Evolutionary conservation across 768 basidiomycete genomes (phyloP).

Genomic region (Lepiota subincarnata): DNA sequence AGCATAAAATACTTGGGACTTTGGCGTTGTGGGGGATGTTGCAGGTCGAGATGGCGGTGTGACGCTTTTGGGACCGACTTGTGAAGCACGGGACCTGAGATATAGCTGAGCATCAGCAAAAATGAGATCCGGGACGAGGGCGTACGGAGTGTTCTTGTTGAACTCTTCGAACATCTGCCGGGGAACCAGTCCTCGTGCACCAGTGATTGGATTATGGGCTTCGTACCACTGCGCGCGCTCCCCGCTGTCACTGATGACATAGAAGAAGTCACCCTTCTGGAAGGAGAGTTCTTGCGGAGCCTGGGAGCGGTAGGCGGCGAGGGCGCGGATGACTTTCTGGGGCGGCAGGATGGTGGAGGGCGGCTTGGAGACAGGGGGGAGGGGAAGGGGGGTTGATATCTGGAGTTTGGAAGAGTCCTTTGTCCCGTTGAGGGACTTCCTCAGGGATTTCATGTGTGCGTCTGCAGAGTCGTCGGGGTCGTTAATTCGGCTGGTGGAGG

Average conservation of each 20-base stretch:
- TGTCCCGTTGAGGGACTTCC: slow-evolving; percentile 72
- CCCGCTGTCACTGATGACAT: slow-evolving; percentile 78
- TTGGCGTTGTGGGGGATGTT: slow-evolving; percentile 24
- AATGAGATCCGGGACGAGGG: slow-evolving; percentile 15
- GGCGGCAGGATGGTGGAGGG: slow-evolving; percentile 73
- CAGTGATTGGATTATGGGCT: slow-evolving; percentile 90
- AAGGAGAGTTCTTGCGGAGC: slow-evolving; percentile 87
- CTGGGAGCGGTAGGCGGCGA: slow-evolving; percentile 58
- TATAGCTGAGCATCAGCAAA: slow-evolving; percentile 10
- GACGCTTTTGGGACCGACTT: slow-evolving; percentile 22
- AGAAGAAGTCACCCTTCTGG: slow-evolving; percentile 94
- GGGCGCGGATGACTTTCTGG: slow-evolving; percentile 92
- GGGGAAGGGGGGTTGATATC: slow-evolving; percentile 66
- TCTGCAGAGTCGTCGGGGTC: slow-evolving; percentile 9
- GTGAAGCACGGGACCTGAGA: slow-evolving; percentile 40
- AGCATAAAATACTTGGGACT: slow-evolving; percentile 80
- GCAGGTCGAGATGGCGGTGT: slow-evolving; percentile 18
- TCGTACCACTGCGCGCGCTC: slow-evolving; percentile 73
- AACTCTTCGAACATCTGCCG: slow-evolving; percentile 88
- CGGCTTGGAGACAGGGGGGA: slow-evolving; percentile 68
- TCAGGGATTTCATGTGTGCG: slow-evolving; percentile 67
- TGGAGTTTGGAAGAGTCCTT: slow-evolving; percentile 57
- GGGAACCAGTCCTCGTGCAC: slow-evolving; percentile 89
- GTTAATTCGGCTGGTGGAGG: slow-evolving; percentile 7
- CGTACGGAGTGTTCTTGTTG: slow-evolving; percentile 67